Evolutionary conservation across 805 yeast species (phyloP).

Genomic region (Danielia reshetovae): DNA sequence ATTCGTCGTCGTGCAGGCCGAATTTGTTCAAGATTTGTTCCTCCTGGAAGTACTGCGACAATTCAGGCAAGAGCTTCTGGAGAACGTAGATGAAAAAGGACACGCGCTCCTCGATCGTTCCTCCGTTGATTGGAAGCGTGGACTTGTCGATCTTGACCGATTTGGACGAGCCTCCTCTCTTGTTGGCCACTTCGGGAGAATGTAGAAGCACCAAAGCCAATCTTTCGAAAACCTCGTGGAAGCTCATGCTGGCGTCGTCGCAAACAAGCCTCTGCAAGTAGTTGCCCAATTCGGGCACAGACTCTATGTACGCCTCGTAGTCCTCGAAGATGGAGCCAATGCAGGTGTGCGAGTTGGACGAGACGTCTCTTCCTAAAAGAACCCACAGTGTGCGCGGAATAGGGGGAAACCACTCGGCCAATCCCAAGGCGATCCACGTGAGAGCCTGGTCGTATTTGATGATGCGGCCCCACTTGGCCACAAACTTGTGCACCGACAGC

Average conservation of each 20-base stretch:
- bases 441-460: slow-evolving; percentile 78
- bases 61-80: slow-evolving; percentile 65
- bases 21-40: slow-evolving; percentile 67
- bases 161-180: slow-evolving; percentile 5
- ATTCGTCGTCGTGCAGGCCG: slow-evolving; percentile 65
- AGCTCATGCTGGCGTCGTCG: slow-evolving; percentile 42
- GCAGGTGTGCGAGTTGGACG: slow-evolving; percentile 25
- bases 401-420: slow-evolving; percentile 88
- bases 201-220: slow-evolving; percentile 71
- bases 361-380: slow-evolving; percentile 47
- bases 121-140: slow-evolving; percentile 52
- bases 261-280: slow-evolving; percentile 20
- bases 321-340: slow-evolving; percentile 33
- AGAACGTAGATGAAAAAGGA: slow-evolving; percentile 64
- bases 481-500: slow-evolving; percentile 57
- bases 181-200: slow-evolving; percentile 50
- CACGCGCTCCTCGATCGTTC: slow-evolving; percentile 61
- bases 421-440: slow-evolving; percentile 82
- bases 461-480: slow-evolving; percentile 73
- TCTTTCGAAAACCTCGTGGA: slow-evolving; percentile 71
- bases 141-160: slow-evolving; percentile 27
- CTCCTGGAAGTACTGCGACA: slow-evolving; percentile 70
- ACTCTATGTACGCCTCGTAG: slow-evolving; percentile 35
- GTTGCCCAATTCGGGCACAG: slow-evolving; percentile 23
- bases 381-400: slow-evolving; percentile 50